Base-by-base conservation (phyloP, 106 monocot genomes). In the Apostasia shenzhenica region DNA sequence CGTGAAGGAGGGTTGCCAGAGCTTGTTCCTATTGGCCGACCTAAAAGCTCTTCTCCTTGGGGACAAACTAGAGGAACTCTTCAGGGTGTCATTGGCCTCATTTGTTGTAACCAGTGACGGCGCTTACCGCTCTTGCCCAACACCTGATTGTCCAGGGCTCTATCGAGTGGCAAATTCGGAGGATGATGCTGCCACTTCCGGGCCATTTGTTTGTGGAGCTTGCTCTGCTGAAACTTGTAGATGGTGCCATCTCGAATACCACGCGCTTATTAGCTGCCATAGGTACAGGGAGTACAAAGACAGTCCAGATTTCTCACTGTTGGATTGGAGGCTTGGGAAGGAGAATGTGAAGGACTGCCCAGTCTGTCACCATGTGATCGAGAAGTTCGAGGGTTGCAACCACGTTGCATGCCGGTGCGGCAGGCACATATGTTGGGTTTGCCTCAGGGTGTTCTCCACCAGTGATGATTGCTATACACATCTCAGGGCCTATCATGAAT, bases 341-440 rank as follows among this genome's bases (percentile, higher is more conserved):
- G 79, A 79, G 57, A 66, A 93, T 53, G 93, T 99, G 51, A 99
- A 88, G 74, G 63, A 76, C 52, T 99, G 99, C 72, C 89, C 93
- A 7, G 5, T 44, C 1, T 99, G 99, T 68, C 75, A 73, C 11
- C 75, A 70, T 43, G 81, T 85, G 0, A 90, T 99, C 13, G 99
- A 99, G 76, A 93, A 93, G 79, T 10, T 72, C 4, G 99, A 99
- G 3, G 99, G 99, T 0, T 99, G 99, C 83, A 81, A 93, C 74
- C 99, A 99, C 72, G 61, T 99, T 3, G 76, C 67, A 45, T 99
- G 99, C 75, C 45, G 67, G 53, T 93, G 93, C 48, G 87, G 83
- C 45, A 82, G 72, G 11, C 97, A 99, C 70, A 80, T 99, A 8
- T 99, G 99, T 54, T 99, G 92, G 92, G 79, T 76, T 0, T 93